Conservation (phyloP, 768 basidiomycete genomes). For the Gymnopilus junonius region DNA sequence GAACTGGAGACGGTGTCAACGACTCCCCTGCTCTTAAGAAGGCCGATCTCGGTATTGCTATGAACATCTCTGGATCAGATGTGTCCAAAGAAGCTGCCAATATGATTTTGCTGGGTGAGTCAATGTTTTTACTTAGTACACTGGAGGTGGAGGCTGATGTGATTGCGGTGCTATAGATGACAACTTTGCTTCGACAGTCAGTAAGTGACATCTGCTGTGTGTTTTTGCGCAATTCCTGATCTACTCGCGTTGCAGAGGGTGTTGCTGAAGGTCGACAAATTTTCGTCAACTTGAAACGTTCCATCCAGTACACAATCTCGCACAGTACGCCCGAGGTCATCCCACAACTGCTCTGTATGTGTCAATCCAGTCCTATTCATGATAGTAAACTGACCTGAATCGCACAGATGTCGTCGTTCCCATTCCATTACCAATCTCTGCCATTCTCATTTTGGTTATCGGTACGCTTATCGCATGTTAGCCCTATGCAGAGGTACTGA, state of each 20-base stretch:
- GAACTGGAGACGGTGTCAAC: constrained; percentile 75
- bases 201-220: constrained; percentile 39
- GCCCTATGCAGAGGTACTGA: neutral
- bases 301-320: constrained; percentile 71
- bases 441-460: constrained; percentile 73
- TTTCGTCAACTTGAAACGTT: constrained; percentile 72
- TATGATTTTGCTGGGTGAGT: constrained; percentile 68
- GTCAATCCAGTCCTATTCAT: neutral
- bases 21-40: constrained; percentile 75
- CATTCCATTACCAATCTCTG: constrained; percentile 66
- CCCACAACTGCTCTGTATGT: constrained; percentile 68
- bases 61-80: constrained; percentile 77
- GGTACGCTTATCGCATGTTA: constrained; percentile 41
- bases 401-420: constrained; percentile 66
- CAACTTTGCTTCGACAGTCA: constrained; percentile 75
- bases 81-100: constrained; percentile 78
- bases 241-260: constrained; percentile 48
- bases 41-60: constrained; percentile 74
- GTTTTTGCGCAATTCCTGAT: neutral
- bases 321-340: constrained; percentile 75
- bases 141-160: neutral
- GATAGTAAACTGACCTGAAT: neutral
- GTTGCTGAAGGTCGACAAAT: constrained; percentile 72
- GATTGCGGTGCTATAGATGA: constrained; percentile 46
- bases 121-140: neutral